Evolutionary conservation across 768 basidiomycete species (phyloP).

Genomic region (Suillus luteus): DNA sequence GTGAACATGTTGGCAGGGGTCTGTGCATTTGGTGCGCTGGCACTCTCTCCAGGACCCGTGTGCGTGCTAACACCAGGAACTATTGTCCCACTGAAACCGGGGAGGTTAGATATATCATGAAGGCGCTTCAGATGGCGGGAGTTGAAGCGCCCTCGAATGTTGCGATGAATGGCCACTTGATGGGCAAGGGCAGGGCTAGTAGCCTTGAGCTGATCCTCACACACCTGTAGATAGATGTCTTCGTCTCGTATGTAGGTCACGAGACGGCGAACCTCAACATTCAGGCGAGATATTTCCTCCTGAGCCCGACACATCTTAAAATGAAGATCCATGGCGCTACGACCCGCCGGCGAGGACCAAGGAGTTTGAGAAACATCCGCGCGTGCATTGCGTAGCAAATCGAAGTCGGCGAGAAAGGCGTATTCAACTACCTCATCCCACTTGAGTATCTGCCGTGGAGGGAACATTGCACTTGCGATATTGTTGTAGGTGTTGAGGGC

Average conservation of each 20-base stretch:
- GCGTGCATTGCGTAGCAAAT: no score
- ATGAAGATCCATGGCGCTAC: no score
- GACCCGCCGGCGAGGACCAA: no score
- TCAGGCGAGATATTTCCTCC: slow-evolving; percentile 24
- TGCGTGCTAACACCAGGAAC: neutral
- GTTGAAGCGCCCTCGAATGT: slow-evolving; percentile 14
- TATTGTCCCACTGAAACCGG: slow-evolving; percentile 14
- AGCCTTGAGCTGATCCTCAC: slow-evolving; percentile 4
- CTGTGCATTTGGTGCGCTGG: neutral
- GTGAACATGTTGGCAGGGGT: neutral
- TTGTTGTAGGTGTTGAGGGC: no score
- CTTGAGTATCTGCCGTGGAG: no score
- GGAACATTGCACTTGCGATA: no score
- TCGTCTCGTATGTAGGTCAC: slow-evolving; percentile 22
- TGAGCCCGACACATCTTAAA: slow-evolving; percentile 23
- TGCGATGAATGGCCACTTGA: slow-evolving; percentile 14
- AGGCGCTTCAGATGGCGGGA: slow-evolving; percentile 12
- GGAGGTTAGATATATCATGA: slow-evolving; percentile 12
- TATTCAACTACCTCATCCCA: no score
- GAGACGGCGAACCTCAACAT: slow-evolving; percentile 25
- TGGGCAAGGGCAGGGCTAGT: slow-evolving; percentile 14
- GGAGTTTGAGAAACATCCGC: no score
- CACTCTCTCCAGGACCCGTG: neutral
- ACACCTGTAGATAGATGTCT: slow-evolving; percentile 9
- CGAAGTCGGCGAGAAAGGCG: no score